Percentiles rank a stretch among this genome's conserved stretches.
Evolutionary conservation across 1,284 basidiomycete genomes (phyloP).

Genomic region (Cutaneotrichosporon sp.): DNA sequence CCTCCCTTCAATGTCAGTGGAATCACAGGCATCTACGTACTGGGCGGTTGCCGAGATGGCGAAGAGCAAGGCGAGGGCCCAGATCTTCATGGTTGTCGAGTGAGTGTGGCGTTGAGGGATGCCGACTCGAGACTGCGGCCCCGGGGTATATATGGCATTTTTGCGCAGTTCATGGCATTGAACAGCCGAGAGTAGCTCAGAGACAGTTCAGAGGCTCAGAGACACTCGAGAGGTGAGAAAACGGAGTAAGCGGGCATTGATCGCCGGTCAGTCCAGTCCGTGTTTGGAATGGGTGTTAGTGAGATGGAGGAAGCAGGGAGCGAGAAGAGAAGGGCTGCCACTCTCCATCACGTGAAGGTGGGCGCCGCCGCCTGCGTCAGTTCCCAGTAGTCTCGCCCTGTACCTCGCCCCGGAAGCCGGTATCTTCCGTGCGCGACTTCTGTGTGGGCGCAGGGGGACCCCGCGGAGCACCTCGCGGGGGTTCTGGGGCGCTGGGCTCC

Average conservation of each 20-base stretch:
- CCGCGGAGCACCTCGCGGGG: neutral
- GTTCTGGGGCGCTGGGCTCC: neutral
- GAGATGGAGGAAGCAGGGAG: neutral
- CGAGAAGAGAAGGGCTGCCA: neutral
- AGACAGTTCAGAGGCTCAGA: neutral
- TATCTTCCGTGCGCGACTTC: neutral
- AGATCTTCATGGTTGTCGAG: neutral
- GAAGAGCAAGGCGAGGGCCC: neutral
- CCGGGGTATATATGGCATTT: neutral
- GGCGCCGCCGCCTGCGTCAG: neutral
- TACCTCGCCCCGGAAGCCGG: neutral
- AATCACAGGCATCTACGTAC: neutral
- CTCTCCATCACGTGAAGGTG: neutral
- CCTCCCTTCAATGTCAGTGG: neutral
- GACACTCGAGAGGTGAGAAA: neutral
- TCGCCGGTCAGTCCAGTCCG: neutral
- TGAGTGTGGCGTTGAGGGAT: neutral
- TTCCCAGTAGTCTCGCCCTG: neutral
- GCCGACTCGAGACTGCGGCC: neutral
- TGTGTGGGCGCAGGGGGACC: neutral
- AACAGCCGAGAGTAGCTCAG: neutral
- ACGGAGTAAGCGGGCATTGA: neutral
- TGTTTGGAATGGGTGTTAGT: neutral
- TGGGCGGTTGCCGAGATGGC: neutral
- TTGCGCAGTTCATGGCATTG: neutral